Base-by-base conservation (phyloP, 139 green algal genomes). In the Parachlorella kessleri region DNA sequence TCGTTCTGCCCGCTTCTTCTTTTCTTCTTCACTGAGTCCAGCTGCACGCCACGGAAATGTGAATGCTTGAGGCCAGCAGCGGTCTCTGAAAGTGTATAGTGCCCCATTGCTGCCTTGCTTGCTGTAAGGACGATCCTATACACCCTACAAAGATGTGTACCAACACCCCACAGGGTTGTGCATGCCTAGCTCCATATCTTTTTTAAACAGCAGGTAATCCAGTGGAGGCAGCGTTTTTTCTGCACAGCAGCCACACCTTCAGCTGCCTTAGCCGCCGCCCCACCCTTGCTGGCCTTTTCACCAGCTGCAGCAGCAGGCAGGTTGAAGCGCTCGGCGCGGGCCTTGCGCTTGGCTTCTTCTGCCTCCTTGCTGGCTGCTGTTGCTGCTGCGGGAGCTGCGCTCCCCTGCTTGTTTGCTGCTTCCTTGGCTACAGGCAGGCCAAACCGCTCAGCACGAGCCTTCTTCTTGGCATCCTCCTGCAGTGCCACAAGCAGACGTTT, bases 1-100 rank as follows among this genome's bases (percentile, higher is more conserved):
- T 26, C 77, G 76, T 55, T 77, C 72, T 37, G 65, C 78, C 75
- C 73, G 30, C 68, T 84, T 84, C 42, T 82, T 84, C 82, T 84
- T 69, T 39, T 80, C 23, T 54, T 81, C 72, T 33, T 78, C 66
- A 26, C 14, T 78, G 5, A 79, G 6, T 32, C 38, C 72, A 30
- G 70, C 26, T 48, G 66, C 67, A n/a, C n/a, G n/a, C n/a, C n/a
- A n/a, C n/a, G n/a, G n/a, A n/a, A n/a, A n/a, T n/a, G n/a, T n/a
- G n/a, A n/a, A n/a, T n/a, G n/a, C n/a, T n/a, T n/a, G n/a, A n/a
- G n/a, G n/a, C n/a, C n/a, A n/a, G n/a, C n/a, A n/a, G n/a, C n/a
- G n/a, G n/a, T n/a, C n/a, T n/a, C n/a, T n/a, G n/a, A n/a, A n/a
- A n/a, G n/a, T n/a, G n/a, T n/a, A n/a, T n/a, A n/a, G n/a, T n/a